Percentiles rank a stretch among this genome's conserved stretches.
Conservation (phyloP, 495 filamentous ascomycete genomes). For the Opeltia flavorubescens region DNA sequence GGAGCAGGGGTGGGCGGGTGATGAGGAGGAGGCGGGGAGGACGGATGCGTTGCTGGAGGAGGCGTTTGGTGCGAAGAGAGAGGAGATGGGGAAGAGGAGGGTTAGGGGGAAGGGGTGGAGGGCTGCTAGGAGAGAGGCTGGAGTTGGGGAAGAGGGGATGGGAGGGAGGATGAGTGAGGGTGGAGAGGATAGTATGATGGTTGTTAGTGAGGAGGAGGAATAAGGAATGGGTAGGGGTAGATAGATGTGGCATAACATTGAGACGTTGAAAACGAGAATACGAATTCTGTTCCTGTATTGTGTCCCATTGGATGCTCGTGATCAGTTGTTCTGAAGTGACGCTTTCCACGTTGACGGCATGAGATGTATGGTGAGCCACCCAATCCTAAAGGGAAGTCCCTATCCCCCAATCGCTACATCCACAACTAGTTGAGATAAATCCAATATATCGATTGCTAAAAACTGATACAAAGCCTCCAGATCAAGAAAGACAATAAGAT, state of each 20-base stretch:
- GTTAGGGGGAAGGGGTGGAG: conserved; percentile 12
- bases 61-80: conserved; percentile 6
- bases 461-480: too few relatives aligned
- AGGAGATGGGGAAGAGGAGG: conserved; percentile 13
- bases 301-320: too few relatives aligned
- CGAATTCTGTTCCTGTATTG: too few relatives aligned
- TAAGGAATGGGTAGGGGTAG: background rate
- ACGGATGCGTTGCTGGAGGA: conserved; percentile 11
- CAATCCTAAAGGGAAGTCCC: too few relatives aligned
- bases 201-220: conserved; percentile 18
- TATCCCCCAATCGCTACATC: too few relatives aligned
- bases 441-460: too few relatives aligned
- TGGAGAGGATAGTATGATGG: conserved; percentile 18
- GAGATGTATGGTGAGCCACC: too few relatives aligned
- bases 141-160: conserved; percentile 21
- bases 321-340: too few relatives aligned
- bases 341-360: too few relatives aligned
- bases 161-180: conserved; percentile 22
- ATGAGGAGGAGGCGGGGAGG: conserved; percentile 12
- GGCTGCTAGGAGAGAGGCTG: conserved; percentile 1
- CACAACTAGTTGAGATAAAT: too few relatives aligned
- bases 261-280: too few relatives aligned
- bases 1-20: conserved; percentile 14
- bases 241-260: background rate
- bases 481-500: too few relatives aligned